Evolutionary conservation across 1,284 basidiomycete genomes (phyloP), one percentile per base, ranked within the genome.

Genomic region (Cerioporus squamosus): DNA sequence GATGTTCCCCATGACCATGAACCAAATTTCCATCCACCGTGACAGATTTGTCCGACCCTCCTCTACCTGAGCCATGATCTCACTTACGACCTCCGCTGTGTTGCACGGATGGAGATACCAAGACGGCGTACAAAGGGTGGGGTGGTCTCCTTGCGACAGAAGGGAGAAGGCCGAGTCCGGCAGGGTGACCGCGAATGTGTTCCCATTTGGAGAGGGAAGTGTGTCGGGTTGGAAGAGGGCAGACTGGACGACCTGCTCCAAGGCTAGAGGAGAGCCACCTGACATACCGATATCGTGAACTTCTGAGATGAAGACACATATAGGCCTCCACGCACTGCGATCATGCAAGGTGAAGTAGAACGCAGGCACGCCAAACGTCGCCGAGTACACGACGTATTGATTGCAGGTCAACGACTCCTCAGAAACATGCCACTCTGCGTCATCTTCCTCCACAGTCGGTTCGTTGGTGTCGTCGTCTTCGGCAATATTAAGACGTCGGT

Each of bases 81-180:
- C 92, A 23, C 76, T 74, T 4, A 94, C 81, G 1, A 86, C 83
- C 26, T 73, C 72, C 6, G 79, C 79, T 3, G 88, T 91, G 70
- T 91, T 86, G 69, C 92, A 95, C 7, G 92, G 92, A 69, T 95
- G 92, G 42, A 95, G 75, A 69, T 88, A 93, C 91, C 91, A 95
- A 55, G 83, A 87, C 12, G 88, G 86, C 8, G 77, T 84, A 17
- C 85, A 87, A 18, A 89, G 76, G 2, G 80, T 84, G 0, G 91
- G 93, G 68, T 94, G 93, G 57, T 95, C 93, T 17, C 90, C 91
- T 65, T 93, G 90, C 5, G 91, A 91, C 14, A 95, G 74, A 29
- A 94, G 72, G 17, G 93, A 90, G 66, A 93, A 89, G 2, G 82
- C 71, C 0, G 84, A 79, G 9, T 70, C 73, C 1, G 79, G 77